Evolutionary conservation across 495 filamentous ascomycete species (phyloP), one percentile per base, ranked within the genome.

Genomic region (Penicillium manginii): DNA sequence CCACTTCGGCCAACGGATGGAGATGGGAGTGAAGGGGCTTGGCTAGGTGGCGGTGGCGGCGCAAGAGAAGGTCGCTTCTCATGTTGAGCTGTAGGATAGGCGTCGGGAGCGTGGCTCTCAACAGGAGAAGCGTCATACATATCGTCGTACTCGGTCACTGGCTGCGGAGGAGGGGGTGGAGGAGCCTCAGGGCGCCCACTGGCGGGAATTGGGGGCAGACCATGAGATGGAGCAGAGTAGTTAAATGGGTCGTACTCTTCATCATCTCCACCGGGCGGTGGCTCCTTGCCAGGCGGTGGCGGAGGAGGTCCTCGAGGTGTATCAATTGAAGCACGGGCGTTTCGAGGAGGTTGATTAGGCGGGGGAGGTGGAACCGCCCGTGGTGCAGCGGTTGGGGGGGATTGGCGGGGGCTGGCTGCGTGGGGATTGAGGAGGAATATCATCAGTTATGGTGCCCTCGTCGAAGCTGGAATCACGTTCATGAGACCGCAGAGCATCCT

Each of bases 401-500:
- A 82, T 73, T 4, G 87, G 86, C n/a, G 86, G 85, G 14, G 87
- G 86, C 6, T 71, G 76, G 61, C 74, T 75, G 51, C 70, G 66
- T 18, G 79, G 75, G 15, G 78, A 79, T 21, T 81, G 78, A 56
- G 79, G 58, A 39, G 83, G 75, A 50, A 72, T 62, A 47, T 85
- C 83, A 53, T 86, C 83, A 33, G 78, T 80, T 32, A 73, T 78
- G 7, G 70, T 78, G 50, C 74, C 82, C 40, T 85, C 85, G 59
- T 86, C 84, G 59, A 88, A 71, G 72, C 89, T 93, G 21, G 88
- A 85, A 39, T 92, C 91, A 45, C 87, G 83, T 31, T 84, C 86
- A 73, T 96, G 91, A 18, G 90, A 70, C 65, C 91, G 96, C 54
- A 98, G 71, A 4, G 94, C 93, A 76, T 97, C 94, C 73, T 96